Conservation (phyloP, 1,284 basidiomycete species). For the Apiotrichum porosum region DNA sequence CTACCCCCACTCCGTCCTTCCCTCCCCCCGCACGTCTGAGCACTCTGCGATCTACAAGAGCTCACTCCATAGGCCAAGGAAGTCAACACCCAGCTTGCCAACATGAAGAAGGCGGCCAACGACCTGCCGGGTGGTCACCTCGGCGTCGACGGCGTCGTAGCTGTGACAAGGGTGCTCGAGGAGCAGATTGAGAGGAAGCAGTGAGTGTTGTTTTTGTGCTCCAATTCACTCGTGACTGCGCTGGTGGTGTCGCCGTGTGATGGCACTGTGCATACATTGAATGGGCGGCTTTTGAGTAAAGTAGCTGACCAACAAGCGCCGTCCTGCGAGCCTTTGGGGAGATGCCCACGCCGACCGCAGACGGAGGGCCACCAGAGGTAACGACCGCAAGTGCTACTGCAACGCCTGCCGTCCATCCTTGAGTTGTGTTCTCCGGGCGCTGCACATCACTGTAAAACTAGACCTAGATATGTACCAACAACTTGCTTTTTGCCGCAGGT, state of each 20-base stretch:
- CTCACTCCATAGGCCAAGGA: constrained; percentile 12
- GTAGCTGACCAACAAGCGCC: no score
- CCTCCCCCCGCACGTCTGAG: background rate
- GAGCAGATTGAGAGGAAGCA: constrained; percentile 6
- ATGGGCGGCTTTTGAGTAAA: no score
- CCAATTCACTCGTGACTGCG: no score
- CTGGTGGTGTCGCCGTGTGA: background rate
- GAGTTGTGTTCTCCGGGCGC: no score
- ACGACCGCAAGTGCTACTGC: no score
- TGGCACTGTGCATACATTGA: background rate
- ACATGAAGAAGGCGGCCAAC: constrained; percentile 7
- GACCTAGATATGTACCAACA: no score
- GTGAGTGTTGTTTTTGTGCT: no score
- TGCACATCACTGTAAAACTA: no score
- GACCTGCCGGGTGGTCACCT: constrained; percentile 14
- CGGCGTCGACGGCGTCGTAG: constrained; percentile 4
- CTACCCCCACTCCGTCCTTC: background rate
- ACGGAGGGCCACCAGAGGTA: no score
- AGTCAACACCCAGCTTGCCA: constrained; percentile 1
- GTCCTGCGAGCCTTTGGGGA: constrained; percentile 1
- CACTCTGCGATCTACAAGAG: no score
- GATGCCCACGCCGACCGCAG: constrained; percentile 4
- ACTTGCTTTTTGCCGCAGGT: no score
- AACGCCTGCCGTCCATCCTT: no score
- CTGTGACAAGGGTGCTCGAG: constrained; percentile 9